Conservation (phyloP, 2,329 filamentous ascomycete genomes). For the Aspergillus melleus region DNA sequence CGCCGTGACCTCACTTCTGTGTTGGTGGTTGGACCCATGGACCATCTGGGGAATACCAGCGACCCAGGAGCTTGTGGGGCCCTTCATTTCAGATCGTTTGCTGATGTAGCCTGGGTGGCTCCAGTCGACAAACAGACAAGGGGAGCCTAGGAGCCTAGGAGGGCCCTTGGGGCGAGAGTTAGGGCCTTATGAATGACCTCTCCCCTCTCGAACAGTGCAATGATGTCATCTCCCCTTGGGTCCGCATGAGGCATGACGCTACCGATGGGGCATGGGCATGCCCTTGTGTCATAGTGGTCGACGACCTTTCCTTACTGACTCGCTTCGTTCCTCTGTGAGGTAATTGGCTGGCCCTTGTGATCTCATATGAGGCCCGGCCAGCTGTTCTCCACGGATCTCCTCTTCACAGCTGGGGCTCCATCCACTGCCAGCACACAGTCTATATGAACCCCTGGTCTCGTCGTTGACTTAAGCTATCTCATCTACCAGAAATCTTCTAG, state of each 20-base stretch:
- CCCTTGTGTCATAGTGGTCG: background rate
- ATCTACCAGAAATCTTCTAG: background rate
- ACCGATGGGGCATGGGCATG: background rate
- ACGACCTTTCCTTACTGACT: background rate
- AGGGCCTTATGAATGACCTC: background rate
- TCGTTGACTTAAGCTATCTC: background rate
- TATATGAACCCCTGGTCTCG: background rate
- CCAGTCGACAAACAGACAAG: background rate
- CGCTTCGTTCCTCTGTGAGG: background rate
- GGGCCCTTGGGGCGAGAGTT: background rate
- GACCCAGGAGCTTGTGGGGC: slow-evolving; percentile 14
- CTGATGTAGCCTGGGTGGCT: background rate
- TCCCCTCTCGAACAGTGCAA: background rate
- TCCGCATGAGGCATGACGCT: background rate
- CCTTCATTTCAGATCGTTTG: slow-evolving; percentile 16
- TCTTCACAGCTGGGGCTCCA: background rate
- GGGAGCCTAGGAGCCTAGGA: background rate
- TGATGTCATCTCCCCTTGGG: slow-evolving; percentile 1
- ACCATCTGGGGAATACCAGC: slow-evolving; percentile 11
- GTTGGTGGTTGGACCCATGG: slow-evolving; percentile 6
- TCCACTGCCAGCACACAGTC: background rate
- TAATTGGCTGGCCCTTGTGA: slow-evolving; percentile 1
- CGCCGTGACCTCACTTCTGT: slow-evolving; percentile 19
- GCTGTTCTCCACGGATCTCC: background rate
- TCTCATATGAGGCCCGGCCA: slow-evolving; percentile 1